These are phyloP conservation scores for Mortierella sp. DNA, from an alignment of 371 early-diverging fungal species.

Conservation along the genomic window DNA sequence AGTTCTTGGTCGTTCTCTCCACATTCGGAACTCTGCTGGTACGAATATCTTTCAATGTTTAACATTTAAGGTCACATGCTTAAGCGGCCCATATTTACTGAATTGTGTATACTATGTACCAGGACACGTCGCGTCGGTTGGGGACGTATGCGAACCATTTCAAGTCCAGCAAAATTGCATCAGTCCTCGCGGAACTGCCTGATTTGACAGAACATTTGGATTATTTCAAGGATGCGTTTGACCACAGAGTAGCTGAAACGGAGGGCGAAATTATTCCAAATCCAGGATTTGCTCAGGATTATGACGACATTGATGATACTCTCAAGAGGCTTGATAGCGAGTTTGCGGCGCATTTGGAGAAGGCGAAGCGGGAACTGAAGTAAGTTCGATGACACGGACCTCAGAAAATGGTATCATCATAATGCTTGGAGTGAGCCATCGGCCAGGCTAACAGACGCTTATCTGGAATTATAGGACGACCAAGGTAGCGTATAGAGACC, in stretches of 20 bases:
- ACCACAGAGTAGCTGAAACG: slow-evolving; percentile 69
- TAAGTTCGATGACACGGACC: slow-evolving; percentile 24
- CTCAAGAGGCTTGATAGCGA: slow-evolving; percentile 69
- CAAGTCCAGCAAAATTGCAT: slow-evolving; percentile 55
- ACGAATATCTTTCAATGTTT: slow-evolving; percentile 18
- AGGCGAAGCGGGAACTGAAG: slow-evolving; percentile 70
- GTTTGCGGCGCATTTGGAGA: slow-evolving; percentile 75
- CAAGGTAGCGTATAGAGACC: slow-evolving; percentile 81
- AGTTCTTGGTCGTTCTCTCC: slow-evolving; percentile 74
- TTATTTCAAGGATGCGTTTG: slow-evolving; percentile 80
- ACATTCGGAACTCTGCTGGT: slow-evolving; percentile 71
- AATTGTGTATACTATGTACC: not conserved
- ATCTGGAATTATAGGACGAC: slow-evolving; percentile 52
- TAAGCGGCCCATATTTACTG: not conserved
- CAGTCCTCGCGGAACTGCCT: slow-evolving; percentile 59
- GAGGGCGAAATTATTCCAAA: slow-evolving; percentile 81
- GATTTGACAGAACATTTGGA: slow-evolving; percentile 63
- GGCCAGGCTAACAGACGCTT: not conserved
- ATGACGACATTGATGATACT: slow-evolving; percentile 70
- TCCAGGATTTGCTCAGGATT: slow-evolving; percentile 80
- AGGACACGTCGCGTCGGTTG: slow-evolving; percentile 56
- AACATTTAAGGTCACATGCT: too few relatives aligned
- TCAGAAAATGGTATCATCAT: not conserved
- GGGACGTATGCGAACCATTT: slow-evolving; percentile 52
- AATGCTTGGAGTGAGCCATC: not conserved